A percentile compares a stretch with the other conserved stretches of the same genome.
Evolutionary conservation across 2,329 filamentous ascomycete genomes (phyloP).

Genomic region (Zarea fungicola): DNA sequence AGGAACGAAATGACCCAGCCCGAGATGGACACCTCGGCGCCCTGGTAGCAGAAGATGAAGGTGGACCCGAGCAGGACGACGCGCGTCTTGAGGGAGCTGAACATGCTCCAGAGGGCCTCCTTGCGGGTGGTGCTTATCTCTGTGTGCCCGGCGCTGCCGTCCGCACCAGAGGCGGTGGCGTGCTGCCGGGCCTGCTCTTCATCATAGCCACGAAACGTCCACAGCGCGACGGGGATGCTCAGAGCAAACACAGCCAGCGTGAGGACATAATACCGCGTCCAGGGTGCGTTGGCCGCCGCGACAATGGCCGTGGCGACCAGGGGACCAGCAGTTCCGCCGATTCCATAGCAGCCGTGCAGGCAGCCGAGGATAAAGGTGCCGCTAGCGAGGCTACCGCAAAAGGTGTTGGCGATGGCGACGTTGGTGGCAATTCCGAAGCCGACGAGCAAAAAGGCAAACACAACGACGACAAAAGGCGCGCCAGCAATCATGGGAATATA

Average conservation of each 20-base stretch:
- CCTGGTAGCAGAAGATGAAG: slow-evolving; percentile 84
- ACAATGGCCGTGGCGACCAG: slow-evolving; percentile 71
- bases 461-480: slow-evolving; percentile 65
- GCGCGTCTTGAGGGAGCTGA: slow-evolving; percentile 44
- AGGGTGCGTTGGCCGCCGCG: slow-evolving; percentile 50
- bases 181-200: slow-evolving; percentile 40
- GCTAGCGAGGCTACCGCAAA: slow-evolving; percentile 49
- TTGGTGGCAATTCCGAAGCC: slow-evolving; percentile 54
- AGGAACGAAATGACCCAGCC: slow-evolving; percentile 87
- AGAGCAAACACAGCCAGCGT: slow-evolving; percentile 52
- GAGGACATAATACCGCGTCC: slow-evolving; percentile 70
- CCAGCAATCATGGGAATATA: slow-evolving; percentile 62
- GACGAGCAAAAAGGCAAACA: slow-evolving; percentile 64
- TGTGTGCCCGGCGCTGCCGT: slow-evolving; percentile 19
- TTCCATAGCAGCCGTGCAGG: slow-evolving; percentile 62
- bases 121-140: slow-evolving; percentile 12
- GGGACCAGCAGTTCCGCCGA: slow-evolving; percentile 62
- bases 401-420: slow-evolving; percentile 54
- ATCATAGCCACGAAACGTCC: slow-evolving; percentile 67
- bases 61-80: slow-evolving; percentile 68
- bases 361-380: slow-evolving; percentile 53
- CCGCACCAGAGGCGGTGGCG: slow-evolving; percentile 34
- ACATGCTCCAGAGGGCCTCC: slow-evolving; percentile 36
- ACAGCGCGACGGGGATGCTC: slow-evolving; percentile 55
- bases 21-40: slow-evolving; percentile 75